Conservation (phyloP, 2,329 filamentous ascomycete species). For the Fusarium acutatum region DNA sequence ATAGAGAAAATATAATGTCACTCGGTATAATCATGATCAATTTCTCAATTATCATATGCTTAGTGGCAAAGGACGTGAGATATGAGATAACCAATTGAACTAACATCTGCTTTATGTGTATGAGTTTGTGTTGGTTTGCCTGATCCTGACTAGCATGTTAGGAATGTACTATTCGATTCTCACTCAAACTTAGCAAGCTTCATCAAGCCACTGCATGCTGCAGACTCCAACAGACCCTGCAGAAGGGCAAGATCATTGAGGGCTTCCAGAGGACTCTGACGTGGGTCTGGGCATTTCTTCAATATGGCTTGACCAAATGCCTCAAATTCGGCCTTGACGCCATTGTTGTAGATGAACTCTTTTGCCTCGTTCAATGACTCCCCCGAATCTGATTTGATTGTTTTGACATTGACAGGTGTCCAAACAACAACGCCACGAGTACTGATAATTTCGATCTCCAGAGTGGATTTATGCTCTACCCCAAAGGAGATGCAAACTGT, state of each 20-base stretch:
- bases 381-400: background rate
- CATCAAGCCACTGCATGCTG: background rate
- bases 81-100: fast-evolving
- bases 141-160: background rate
- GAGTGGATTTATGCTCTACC: background rate
- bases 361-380: background rate
- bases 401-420: background rate
- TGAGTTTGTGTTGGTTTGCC: fast-evolving
- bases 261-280: background rate
- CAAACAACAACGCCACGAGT: background rate
- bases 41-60: background rate
- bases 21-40: fast-evolving
- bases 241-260: background rate
- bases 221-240: background rate
- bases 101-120: background rate
- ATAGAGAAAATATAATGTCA: fast-evolving
- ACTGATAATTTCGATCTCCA: background rate
- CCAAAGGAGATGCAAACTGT: background rate
- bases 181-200: background rate
- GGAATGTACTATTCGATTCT: background rate
- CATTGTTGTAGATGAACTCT: background rate
- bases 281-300: background rate
- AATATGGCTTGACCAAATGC: background rate
- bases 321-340: background rate
- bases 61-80: background rate